A percentile compares a stretch with the other conserved stretches of the same genome.
Evolutionary conservation across 441 rosid genomes (phyloP).

Genomic region (Monsonia emarginata): DNA sequence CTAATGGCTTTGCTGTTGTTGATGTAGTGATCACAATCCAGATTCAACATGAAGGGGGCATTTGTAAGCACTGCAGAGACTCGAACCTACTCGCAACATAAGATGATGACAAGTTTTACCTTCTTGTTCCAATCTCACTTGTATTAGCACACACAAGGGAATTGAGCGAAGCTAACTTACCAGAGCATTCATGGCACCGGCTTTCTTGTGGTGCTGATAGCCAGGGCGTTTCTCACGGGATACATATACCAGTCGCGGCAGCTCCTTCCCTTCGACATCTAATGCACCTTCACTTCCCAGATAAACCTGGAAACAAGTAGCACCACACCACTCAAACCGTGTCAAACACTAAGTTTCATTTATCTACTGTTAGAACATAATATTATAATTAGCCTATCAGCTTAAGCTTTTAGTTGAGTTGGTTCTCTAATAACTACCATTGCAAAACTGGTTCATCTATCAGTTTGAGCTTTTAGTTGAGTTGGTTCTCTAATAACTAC

Average conservation of each 20-base stretch:
- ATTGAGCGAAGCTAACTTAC: slow-evolving; percentile 34
- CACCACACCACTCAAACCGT: neutral
- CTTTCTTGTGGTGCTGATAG: slow-evolving; percentile 96
- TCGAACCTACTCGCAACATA: slow-evolving; percentile 52
- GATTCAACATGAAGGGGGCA: slow-evolving; percentile 95
- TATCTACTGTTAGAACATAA: too few relatives aligned
- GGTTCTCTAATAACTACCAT: too few relatives aligned
- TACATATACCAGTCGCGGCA: slow-evolving; percentile 89
- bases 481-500: too few relatives aligned
- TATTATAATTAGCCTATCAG: too few relatives aligned
- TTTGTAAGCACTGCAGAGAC: slow-evolving; percentile 96
- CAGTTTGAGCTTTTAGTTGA: too few relatives aligned
- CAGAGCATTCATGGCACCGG: slow-evolving; percentile 98
- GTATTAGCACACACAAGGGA: neutral
- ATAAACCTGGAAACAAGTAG: slow-evolving; percentile 56
- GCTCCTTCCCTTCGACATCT: slow-evolving; percentile 92
- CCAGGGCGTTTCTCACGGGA: slow-evolving; percentile 98
- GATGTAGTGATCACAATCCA: slow-evolving; percentile 98
- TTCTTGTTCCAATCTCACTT: neutral
- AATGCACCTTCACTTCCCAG: slow-evolving; percentile 94
- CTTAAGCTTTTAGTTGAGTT: too few relatives aligned
- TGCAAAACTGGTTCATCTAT: too few relatives aligned
- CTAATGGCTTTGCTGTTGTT: slow-evolving; percentile 94
- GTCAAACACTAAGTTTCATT: neutral
- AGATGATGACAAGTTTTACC: slow-evolving; percentile 14